Evolutionary conservation across 2,329 filamentous ascomycete species (phyloP).

Genomic region (Penicillium sp.): DNA sequence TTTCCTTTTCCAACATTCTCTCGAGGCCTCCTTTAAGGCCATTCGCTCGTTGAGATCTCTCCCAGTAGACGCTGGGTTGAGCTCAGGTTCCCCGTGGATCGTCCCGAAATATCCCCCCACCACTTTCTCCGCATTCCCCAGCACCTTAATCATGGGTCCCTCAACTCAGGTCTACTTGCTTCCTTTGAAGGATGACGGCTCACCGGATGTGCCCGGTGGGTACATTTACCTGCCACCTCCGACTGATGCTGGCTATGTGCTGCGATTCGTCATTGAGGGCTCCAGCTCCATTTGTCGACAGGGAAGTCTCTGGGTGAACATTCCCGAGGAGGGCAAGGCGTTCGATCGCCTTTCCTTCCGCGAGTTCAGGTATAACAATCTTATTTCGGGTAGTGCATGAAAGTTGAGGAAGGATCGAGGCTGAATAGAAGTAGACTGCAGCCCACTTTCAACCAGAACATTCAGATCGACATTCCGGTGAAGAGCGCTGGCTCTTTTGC

Average conservation of each 20-base stretch:
- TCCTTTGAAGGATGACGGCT: constrained; percentile 86
- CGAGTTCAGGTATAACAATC: constrained; percentile 72
- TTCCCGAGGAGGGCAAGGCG: constrained; percentile 68
- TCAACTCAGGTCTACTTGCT: constrained; percentile 69
- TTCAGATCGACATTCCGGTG: constrained; percentile 86
- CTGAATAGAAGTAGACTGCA: constrained; percentile 54
- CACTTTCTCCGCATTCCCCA: neutral
- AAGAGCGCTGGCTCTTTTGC: constrained; percentile 79
- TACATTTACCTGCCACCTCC: constrained; percentile 89
- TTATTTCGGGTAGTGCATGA: neutral
- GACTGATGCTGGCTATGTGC: constrained; percentile 64
- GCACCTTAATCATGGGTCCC: constrained; percentile 15
- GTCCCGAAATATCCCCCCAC: neutral
- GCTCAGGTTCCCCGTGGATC: neutral
- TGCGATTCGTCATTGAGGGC: constrained; percentile 88
- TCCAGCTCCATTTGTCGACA: constrained; percentile 92
- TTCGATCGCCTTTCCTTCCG: constrained; percentile 77
- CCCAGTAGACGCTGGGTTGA: constrained; percentile 2
- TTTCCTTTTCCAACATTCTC: constrained; percentile 3
- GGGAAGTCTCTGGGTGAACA: constrained; percentile 95
- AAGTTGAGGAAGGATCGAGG: constrained; percentile 8
- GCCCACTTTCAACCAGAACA: constrained; percentile 86
- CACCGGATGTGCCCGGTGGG: constrained; percentile 78
- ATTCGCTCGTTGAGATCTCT: constrained; percentile 9
- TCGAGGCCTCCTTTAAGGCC: constrained; percentile 10